These are phyloP conservation scores for Aquanectria penicillioides DNA, from an alignment of 2,329 filamentous ascomycete species.

Conservation along the genomic window DNA sequence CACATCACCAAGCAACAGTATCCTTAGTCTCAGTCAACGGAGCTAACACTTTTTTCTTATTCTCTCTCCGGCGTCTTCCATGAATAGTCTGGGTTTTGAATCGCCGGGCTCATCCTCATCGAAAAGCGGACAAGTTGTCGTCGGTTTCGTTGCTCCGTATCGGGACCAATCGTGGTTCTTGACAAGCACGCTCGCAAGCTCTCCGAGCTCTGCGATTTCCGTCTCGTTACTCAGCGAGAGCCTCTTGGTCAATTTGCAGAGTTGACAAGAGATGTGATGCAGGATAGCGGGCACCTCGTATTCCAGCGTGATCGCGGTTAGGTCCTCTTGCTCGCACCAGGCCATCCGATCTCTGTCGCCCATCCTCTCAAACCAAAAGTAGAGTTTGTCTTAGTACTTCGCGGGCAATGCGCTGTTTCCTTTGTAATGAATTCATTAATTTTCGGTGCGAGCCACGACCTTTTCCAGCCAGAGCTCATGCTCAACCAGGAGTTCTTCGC, in stretches of 20 bases:
- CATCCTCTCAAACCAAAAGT: conserved; percentile 1
- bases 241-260: not conserved
- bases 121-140: too few species aligned
- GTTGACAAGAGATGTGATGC: not conserved
- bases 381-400: conserved; percentile 5
- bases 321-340: conserved; percentile 8
- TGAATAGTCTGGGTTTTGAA: too few species aligned
- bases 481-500: not conserved
- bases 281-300: not conserved
- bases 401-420: not conserved
- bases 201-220: too few species aligned
- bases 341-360: not conserved
- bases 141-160: too few species aligned
- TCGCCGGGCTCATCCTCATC: too few species aligned
- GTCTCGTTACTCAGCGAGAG: not conserved
- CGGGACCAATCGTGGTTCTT: too few species aligned
- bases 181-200: too few species aligned
- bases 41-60: too few species aligned
- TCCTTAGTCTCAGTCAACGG: too few species aligned
- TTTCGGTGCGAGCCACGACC: not conserved
- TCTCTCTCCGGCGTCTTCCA: too few species aligned
- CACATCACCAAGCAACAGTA: too few species aligned
- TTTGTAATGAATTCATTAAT: not conserved
- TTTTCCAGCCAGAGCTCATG: not conserved
- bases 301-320: not conserved